Evolutionary conservation across 371 early-diverging fungal species (phyloP).

Genomic region (Syncephalastrum sp.): DNA sequence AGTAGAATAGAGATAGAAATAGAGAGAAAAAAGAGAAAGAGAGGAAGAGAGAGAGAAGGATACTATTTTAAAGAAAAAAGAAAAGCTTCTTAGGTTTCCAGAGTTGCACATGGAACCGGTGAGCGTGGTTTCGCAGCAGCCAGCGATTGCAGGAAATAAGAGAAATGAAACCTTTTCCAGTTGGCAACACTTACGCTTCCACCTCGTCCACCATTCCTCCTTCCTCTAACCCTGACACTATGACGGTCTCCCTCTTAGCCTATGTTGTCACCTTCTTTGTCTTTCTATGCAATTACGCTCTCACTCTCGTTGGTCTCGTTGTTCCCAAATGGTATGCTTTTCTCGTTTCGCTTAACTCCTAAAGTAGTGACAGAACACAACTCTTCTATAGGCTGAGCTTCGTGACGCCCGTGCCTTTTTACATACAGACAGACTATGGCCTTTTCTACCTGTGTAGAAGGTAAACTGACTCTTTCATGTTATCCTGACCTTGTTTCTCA

Average conservation of each 20-base stretch:
- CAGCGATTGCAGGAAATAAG: no score
- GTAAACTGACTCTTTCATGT: slow-evolving; percentile 11
- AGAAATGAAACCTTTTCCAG: no score
- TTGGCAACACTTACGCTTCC: no score
- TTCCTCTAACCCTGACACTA: slow-evolving; percentile 4
- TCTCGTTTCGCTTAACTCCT: neutral
- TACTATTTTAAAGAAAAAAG: no score
- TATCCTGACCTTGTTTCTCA: neutral
- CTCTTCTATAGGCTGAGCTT: slow-evolving; percentile 33
- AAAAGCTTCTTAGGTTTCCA: no score
- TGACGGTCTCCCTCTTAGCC: slow-evolving; percentile 46
- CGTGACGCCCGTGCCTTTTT: slow-evolving; percentile 44
- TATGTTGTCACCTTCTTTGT: slow-evolving; percentile 46
- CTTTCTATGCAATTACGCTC: slow-evolving; percentile 36
- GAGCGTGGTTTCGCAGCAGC: no score
- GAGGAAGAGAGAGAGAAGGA: neutral
- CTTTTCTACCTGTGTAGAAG: slow-evolving; percentile 43
- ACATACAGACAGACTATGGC: slow-evolving; percentile 50
- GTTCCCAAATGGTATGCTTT: slow-evolving; percentile 46
- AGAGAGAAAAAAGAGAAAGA: neutral
- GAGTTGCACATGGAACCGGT: no score
- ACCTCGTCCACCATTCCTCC: no score
- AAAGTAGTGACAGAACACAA: neutral
- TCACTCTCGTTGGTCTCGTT: slow-evolving; percentile 30
- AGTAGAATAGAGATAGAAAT: slow-evolving; percentile 5